phyloP scores from a whole-genome alignment of 2,329 filamentous ascomycete species.

The Apiospora marii region DNA sequence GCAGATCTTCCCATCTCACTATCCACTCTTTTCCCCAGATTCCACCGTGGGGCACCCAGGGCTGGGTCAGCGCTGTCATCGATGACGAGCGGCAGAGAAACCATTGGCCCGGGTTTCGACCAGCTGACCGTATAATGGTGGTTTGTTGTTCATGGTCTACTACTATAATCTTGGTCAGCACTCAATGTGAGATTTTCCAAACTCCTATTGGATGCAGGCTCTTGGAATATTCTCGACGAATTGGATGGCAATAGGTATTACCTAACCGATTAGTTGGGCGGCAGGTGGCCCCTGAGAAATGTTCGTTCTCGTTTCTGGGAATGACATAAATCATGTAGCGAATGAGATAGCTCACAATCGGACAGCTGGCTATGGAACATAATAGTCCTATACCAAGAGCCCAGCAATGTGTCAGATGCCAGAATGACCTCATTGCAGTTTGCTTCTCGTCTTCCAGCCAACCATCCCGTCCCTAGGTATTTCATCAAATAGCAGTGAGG shows the following conservation, averaged over 20 bases:
- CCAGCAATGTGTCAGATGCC: background rate
- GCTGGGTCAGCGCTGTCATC: conserved; percentile 14
- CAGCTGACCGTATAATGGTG: background rate
- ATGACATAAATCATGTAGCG: background rate
- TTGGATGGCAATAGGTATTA: background rate
- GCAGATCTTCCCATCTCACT: background rate
- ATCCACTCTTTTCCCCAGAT: conserved; percentile 13
- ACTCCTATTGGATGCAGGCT: background rate
- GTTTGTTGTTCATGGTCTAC: background rate
- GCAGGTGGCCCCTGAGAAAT: background rate
- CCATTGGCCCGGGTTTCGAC: background rate
- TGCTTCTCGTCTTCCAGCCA: background rate
- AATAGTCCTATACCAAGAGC: background rate
- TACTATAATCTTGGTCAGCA: background rate
- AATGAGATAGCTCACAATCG: background rate
- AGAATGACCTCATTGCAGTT: background rate
- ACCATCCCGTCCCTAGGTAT: background rate
- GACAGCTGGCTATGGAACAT: background rate
- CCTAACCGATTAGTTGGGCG: background rate
- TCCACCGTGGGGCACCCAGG: background rate
- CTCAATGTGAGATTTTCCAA: background rate
- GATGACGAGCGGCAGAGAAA: background rate
- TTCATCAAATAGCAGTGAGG: background rate
- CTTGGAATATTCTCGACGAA: background rate
- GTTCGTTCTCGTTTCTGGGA: background rate